Evolutionary conservation across 257 asterid genomes (phyloP).

Genomic region (Nicotiana noctiflora): DNA sequence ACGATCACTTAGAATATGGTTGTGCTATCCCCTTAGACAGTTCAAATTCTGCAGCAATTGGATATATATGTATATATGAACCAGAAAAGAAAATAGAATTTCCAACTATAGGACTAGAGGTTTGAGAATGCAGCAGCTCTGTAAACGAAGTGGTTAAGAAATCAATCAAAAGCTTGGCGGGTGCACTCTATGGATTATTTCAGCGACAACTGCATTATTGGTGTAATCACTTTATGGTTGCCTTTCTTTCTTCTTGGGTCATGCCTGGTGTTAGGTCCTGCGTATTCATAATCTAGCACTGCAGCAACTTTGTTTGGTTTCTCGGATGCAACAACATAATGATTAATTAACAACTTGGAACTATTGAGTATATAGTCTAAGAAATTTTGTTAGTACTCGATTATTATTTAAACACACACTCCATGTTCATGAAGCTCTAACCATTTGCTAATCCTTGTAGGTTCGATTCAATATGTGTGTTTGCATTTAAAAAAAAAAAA

Average conservation of each 20-base stretch:
- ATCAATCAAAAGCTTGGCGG: not conserved
- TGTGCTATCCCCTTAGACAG: constrained; percentile 38
- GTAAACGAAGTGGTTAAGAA: not conserved
- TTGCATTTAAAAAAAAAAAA: not conserved
- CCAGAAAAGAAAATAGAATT: not conserved
- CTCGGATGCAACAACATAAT: not conserved
- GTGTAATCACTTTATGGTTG: no score
- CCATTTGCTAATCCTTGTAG: not conserved
- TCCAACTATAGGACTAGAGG: not conserved
- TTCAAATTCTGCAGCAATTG: not conserved
- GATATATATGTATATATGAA: not conserved
- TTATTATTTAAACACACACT: no score
- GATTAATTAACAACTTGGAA: not conserved
- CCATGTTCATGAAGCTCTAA: no score
- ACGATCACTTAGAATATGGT: constrained; percentile 69
- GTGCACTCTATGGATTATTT: not conserved
- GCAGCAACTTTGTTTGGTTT: constrained; percentile 32
- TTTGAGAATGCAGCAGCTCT: not conserved
- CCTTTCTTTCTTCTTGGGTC: constrained; percentile 59
- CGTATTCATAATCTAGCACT: constrained; percentile 55
- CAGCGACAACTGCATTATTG: no score
- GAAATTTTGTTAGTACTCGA: no score
- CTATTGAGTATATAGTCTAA: not conserved
- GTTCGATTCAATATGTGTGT: not conserved
- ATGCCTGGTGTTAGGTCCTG: constrained; percentile 65